A percentile compares a stretch with the other conserved stretches of the same genome.
phyloP scores from a whole-genome alignment of 1,284 basidiomycete genomes.

The Cryptococcus hybrid region DNA sequence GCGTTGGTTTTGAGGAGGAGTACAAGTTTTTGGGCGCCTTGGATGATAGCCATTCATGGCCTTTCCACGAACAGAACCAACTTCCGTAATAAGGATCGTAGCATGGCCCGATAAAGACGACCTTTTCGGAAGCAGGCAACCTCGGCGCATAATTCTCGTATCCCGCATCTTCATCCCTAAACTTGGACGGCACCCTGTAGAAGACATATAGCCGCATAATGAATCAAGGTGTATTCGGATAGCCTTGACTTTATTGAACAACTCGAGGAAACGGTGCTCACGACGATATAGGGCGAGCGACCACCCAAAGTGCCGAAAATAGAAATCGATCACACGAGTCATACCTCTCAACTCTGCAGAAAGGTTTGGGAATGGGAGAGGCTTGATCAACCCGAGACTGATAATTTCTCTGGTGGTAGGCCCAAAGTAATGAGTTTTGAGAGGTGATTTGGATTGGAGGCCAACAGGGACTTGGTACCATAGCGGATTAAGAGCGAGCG shows the following conservation, averaged over 20 bases:
- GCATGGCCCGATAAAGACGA: constrained; percentile 1
- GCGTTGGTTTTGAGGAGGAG: neutral
- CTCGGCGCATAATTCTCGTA: neutral
- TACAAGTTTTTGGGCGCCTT: neutral
- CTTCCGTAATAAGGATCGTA: neutral
- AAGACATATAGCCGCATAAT: neutral
- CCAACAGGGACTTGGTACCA: constrained; percentile 1
- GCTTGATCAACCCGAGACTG: constrained; percentile 1
- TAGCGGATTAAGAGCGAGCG: neutral
- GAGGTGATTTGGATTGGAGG: neutral
- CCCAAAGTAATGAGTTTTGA: neutral
- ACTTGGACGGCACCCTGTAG: neutral
- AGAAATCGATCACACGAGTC: constrained; percentile 2
- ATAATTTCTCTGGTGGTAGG: constrained; percentile 1
- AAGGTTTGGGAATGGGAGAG: neutral
- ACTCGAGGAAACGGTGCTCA: neutral
- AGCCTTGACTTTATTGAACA: neutral
- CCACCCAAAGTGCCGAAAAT: constrained; percentile 1
- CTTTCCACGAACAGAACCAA: neutral
- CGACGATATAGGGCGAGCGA: constrained; percentile 2
- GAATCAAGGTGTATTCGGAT: constrained; percentile 1
- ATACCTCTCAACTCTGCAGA: neutral
- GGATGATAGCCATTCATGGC: neutral
- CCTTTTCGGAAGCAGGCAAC: neutral
- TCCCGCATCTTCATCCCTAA: neutral